Base-by-base conservation (phyloP, 2,329 filamentous ascomycete genomes). In the Dothiorella sarmentorum region DNA sequence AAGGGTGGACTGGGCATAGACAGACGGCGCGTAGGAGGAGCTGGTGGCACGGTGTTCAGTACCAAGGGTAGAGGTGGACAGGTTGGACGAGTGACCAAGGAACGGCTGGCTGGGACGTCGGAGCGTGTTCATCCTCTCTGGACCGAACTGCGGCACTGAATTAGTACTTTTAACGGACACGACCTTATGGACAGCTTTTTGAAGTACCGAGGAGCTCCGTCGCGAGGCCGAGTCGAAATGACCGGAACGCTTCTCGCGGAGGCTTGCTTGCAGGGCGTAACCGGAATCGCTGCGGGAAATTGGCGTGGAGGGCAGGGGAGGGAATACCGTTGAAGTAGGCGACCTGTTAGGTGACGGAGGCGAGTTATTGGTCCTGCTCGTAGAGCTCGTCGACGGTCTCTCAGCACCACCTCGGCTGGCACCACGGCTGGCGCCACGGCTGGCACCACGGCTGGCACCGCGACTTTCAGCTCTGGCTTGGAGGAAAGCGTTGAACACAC, bases 191-290 rank as follows among this genome's bases (percentile, higher is more conserved):
- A 49, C 18, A 6, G 59, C 45, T 58, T 44, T 47, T 60, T 52
- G 65, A 65, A 66, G 66, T 71, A 78, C 76, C 63, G 92, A 96
- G n/a, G 92, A 96, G 76, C 92, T 97, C 64, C 93, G 85, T 61
- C 92, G 85, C n/a, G 88, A 88, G 63, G 79, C 75, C 59, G 88
- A 85, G 67, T 94, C 89, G 65, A 97, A 96, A 71, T 97, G 91
- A 1, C 90, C 92, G 3, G 94, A 97, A 53, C 93, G 85, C 78
- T 97, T 99, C 75, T 97, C 94, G 29, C 91, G 86, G 59, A 99
- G 78, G 4, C 90, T 96, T 17, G 89, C 85, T 62, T 92, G 87
- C 58, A 96, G 78, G 33, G 90, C 89, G 72, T 94, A 95, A 1
- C 91, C 93, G 4, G 93, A 97, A 69, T 99, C 94, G 67, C 88